A percentile compares a stretch with the other conserved stretches of the same genome.
Evolutionary conservation across 2,329 filamentous ascomycete species (phyloP).

Genomic region (Pseudogymnoascus sp.): DNA sequence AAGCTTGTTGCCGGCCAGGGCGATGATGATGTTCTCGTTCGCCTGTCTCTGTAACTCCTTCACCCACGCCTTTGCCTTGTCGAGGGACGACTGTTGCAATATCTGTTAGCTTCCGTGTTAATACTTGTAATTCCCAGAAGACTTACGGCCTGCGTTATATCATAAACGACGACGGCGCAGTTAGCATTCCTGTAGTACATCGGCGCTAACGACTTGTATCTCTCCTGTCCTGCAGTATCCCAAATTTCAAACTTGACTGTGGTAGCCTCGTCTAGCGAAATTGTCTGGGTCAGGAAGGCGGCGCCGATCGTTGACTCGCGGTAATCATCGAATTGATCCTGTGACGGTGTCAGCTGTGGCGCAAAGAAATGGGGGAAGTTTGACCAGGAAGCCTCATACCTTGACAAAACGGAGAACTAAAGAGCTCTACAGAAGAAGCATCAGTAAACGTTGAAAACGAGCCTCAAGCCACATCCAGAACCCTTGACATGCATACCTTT

Average conservation of each 20-base stretch:
- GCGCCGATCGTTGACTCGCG: conserved; percentile 97
- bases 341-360: conserved; percentile 12
- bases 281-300: conserved; percentile 97
- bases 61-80: conserved; percentile 99
- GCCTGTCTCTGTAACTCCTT: conserved; percentile 98
- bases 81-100: conserved; percentile 67
- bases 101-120: conserved; percentile 22
- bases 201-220: conserved; percentile 96
- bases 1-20: conserved; percentile 93
- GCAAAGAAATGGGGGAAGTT: not conserved
- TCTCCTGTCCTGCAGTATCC: conserved; percentile 96
- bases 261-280: conserved; percentile 93
- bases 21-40: conserved; percentile 99
- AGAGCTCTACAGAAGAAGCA: conserved; percentile 59
- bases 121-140: not conserved
- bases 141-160: conserved; percentile 96
- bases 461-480: conserved; percentile 6
- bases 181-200: conserved; percentile 99
- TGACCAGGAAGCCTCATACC: conserved; percentile 42
- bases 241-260: conserved; percentile 99
- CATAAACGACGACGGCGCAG: conserved; percentile 97
- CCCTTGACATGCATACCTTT: conserved; percentile 56
- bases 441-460: conserved; percentile 21
- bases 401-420: conserved; percentile 98
- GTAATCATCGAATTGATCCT: conserved; percentile 99